These are phyloP conservation scores for Pluteus cervinus DNA, from an alignment of 768 basidiomycete genomes.

Conservation along the genomic window DNA sequence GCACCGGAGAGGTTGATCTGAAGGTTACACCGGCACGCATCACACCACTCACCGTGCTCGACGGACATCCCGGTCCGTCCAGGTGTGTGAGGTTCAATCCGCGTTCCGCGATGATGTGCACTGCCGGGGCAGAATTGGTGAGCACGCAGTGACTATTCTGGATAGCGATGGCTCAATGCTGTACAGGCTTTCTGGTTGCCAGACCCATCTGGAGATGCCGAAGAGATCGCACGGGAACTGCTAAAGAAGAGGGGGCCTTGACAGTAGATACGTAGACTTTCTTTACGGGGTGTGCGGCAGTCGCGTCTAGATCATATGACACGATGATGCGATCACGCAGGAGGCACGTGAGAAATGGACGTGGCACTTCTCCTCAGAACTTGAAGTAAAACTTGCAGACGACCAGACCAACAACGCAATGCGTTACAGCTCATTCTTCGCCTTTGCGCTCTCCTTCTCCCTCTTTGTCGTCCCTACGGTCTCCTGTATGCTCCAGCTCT, in stretches of 20 bases:
- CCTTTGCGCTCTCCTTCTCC: no score
- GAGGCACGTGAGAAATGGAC: no score
- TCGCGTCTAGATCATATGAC: no score
- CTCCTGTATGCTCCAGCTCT: no score
- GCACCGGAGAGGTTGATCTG: slow-evolving; percentile 47
- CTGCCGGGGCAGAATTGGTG: slow-evolving; percentile 81
- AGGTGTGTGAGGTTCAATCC: slow-evolving; percentile 91
- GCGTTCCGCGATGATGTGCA: slow-evolving; percentile 80
- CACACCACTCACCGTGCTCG: slow-evolving; percentile 39
- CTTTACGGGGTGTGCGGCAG: no score
- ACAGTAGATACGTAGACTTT: slow-evolving; percentile 4
- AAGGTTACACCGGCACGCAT: slow-evolving; percentile 45
- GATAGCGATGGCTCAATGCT: slow-evolving; percentile 8
- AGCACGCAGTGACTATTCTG: slow-evolving; percentile 17
- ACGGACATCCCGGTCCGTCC: slow-evolving; percentile 79
- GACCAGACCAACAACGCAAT: no score
- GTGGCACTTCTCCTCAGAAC: no score
- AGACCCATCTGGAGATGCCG: slow-evolving; percentile 60
- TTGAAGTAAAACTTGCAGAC: no score
- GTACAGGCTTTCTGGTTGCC: slow-evolving; percentile 39
- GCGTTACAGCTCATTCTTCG: no score
- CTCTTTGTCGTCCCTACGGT: no score
- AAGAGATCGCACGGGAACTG: slow-evolving; percentile 66
- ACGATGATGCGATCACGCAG: no score
- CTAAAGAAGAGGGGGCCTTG: slow-evolving; percentile 44